phyloP scores from a whole-genome alignment of 108 stramenopile genomes.

The Skeletonema tropicum region DNA sequence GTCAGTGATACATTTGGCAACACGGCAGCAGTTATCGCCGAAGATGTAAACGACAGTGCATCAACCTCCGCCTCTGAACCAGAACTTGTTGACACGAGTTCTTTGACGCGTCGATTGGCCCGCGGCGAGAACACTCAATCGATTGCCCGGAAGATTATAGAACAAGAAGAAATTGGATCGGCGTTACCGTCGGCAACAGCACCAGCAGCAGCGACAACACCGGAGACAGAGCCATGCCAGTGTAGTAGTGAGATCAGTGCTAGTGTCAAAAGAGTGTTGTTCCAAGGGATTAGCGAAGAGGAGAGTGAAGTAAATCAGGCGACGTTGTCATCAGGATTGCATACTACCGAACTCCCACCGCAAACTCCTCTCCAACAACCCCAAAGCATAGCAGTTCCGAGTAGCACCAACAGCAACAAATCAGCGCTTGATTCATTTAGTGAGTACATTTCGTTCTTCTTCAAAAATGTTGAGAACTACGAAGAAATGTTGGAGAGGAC shows the following conservation, averaged over 20 bases:
- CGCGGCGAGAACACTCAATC: background rate
- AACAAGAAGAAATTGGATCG: background rate
- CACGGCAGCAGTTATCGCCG: no score
- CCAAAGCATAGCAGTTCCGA: background rate
- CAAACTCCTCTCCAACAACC: background rate
- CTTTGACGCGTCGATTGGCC: background rate
- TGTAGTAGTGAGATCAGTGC: no score
- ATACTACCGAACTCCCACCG: background rate
- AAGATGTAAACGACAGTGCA: no score
- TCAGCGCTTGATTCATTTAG: constrained; percentile 37
- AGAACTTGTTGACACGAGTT: background rate
- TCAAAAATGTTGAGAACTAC: constrained; percentile 40
- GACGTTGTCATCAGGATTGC: background rate
- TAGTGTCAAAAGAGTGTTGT: no score
- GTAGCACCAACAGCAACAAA: constrained; percentile 27
- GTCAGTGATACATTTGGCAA: no score
- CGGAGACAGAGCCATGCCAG: no score
- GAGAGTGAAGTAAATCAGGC: background rate
- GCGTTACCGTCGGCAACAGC: background rate
- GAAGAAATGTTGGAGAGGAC: constrained; percentile 39
- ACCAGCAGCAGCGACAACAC: no score
- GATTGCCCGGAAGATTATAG: background rate
- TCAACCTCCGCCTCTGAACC: no score
- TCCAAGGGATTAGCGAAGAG: background rate
- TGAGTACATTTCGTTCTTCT: constrained; percentile 36